phyloP scores from a whole-genome alignment of 345 rosid species.

The Moricandia arvensis region DNA sequence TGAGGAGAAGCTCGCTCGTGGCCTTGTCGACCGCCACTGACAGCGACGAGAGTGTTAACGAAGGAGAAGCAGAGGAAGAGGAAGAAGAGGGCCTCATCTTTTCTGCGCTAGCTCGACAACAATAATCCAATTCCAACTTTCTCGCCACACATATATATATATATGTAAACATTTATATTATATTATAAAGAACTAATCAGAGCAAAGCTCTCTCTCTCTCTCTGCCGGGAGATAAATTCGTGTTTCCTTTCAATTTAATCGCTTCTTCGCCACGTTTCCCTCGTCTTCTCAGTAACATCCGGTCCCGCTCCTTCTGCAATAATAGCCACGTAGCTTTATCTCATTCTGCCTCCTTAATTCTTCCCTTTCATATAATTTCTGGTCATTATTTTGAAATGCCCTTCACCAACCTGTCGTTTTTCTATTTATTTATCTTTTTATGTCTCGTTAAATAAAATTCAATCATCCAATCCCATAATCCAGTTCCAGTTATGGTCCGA shows the following conservation, averaged over 20 bases:
- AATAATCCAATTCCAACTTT: not conserved
- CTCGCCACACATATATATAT: constrained; percentile 6
- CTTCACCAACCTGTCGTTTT: not conserved
- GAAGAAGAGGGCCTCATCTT: constrained; percentile 22
- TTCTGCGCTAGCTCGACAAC: not conserved
- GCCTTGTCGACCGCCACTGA: constrained; percentile 91
- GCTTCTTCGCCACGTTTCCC: constrained; percentile 30
- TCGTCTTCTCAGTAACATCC: constrained; percentile 27
- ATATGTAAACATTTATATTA: not conserved
- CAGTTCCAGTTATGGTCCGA: not conserved
- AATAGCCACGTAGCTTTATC: not conserved
- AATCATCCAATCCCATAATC: not conserved
- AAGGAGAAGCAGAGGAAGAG: constrained; percentile 5
- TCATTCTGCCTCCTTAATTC: not conserved
- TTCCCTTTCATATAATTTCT: not conserved
- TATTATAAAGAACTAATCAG: too few species aligned
- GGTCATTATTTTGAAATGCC: not conserved
- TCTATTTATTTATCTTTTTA: not conserved
- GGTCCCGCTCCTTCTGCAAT: constrained; percentile 2
- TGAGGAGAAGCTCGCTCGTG: constrained; percentile 72
- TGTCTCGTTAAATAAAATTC: not conserved
- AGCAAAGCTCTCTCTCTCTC: not conserved
- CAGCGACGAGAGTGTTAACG: constrained; percentile 52
- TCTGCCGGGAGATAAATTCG: constrained; percentile 1
- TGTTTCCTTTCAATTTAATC: constrained; percentile 9